Conservation (phyloP, 176 grass and related monocot species). For the Rhynchospora pubera region DNA sequence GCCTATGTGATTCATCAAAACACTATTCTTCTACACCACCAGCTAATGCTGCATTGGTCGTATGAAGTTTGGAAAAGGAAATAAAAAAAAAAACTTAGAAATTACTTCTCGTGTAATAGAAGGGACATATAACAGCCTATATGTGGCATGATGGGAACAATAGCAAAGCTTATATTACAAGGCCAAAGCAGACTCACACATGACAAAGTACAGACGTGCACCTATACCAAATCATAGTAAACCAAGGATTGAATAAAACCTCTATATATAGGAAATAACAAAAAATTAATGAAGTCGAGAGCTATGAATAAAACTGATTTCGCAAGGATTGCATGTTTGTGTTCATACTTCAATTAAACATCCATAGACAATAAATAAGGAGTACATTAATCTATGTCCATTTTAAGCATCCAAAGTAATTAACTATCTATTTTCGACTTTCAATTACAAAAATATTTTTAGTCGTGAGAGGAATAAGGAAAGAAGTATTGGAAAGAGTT, state of each 20-base stretch:
- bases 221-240: constrained; percentile 46
- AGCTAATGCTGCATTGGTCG: neutral
- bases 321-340: neutral
- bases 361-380: too few relatives aligned
- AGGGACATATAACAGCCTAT: neutral
- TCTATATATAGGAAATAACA: too few relatives aligned
- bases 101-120: neutral
- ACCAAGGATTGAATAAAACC: constrained; percentile 7
- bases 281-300: neutral
- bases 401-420: too few relatives aligned
- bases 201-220: neutral
- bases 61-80: neutral
- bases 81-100: neutral
- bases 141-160: neutral
- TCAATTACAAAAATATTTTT: too few relatives aligned
- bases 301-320: neutral
- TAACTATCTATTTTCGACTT: too few relatives aligned
- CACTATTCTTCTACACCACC: neutral
- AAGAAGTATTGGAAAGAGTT: too few relatives aligned
- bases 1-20: neutral
- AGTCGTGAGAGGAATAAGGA: too few relatives aligned
- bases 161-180: neutral
- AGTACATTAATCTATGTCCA: too few relatives aligned
- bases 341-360: too few relatives aligned
- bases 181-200: neutral